Percentiles rank a stretch among this genome's conserved stretches.
phyloP scores from a whole-genome alignment of 768 basidiomycete genomes.

The Hirschioporus abietinus region DNA sequence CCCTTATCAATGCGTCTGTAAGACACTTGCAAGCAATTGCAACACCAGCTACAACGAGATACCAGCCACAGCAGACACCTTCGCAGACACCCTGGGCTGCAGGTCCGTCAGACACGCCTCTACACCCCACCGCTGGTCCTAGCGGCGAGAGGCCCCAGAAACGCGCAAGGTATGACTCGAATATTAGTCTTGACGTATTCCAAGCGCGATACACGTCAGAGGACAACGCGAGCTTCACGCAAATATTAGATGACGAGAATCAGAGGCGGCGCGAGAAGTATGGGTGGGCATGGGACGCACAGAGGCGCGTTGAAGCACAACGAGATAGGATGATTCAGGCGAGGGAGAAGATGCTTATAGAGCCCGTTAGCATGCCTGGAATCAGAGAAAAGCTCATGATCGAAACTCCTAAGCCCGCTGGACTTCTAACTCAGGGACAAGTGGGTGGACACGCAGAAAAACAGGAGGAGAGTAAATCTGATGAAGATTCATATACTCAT shows the following conservation, averaged over 20 bases:
- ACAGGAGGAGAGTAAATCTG: conserved; percentile 23
- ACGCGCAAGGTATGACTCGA: conserved; percentile 52
- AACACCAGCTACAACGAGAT: conserved; percentile 42
- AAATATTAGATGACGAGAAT: conserved; percentile 90
- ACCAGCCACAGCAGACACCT: conserved; percentile 37
- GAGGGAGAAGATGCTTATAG: conserved; percentile 67
- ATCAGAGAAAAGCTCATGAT: conserved; percentile 65
- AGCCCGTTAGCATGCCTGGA: conserved; percentile 54
- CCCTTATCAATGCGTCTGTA: conserved; percentile 71
- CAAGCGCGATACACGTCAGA: conserved; percentile 93
- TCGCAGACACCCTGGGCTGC: conserved; percentile 61
- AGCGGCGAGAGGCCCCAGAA: conserved; percentile 43
- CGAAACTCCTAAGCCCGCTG: conserved; percentile 50
- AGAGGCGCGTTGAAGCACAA: conserved; percentile 69
- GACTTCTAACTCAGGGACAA: conserved; percentile 40
- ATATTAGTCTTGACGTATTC: conserved; percentile 75
- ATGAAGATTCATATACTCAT: conserved; percentile 20
- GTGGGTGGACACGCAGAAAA: conserved; percentile 20
- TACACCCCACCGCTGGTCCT: conserved; percentile 33
- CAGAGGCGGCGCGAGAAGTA: conserved; percentile 70
- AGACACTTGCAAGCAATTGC: conserved; percentile 61
- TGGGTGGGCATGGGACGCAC: conserved; percentile 94
- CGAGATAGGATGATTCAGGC: conserved; percentile 59
- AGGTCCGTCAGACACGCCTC: conserved; percentile 62
- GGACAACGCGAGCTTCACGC: conserved; percentile 95